Evolutionary conservation across 1,139 yeast species (phyloP).

Genomic region (Zygosaccharomyces pseudobailii): DNA sequence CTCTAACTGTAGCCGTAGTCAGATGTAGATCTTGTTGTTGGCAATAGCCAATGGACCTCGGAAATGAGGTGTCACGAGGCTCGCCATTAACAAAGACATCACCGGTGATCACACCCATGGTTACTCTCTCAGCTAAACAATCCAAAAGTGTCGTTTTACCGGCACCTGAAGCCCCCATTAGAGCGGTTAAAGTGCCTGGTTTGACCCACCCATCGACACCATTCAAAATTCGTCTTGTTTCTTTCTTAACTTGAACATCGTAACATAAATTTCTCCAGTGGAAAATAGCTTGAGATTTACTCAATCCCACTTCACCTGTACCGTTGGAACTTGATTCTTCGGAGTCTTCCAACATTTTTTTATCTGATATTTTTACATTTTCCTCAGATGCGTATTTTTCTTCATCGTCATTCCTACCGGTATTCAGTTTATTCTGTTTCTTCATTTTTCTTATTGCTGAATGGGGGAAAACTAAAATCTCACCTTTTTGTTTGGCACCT

Average conservation of each 20-base stretch:
- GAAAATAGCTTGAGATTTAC: slow-evolving; percentile 36
- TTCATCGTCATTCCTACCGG: slow-evolving; percentile 22
- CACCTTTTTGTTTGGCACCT: slow-evolving; percentile 71
- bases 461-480: slow-evolving; percentile 55
- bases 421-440: slow-evolving; percentile 24
- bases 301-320: slow-evolving; percentile 8
- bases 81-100: slow-evolving; percentile 60
- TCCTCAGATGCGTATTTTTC: slow-evolving; percentile 1
- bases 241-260: slow-evolving; percentile 47
- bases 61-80: slow-evolving; percentile 57
- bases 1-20: slow-evolving; percentile 61
- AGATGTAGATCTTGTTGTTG: slow-evolving; percentile 70
- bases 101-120: slow-evolving; percentile 65
- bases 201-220: slow-evolving; percentile 68
- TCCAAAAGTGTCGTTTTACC: slow-evolving; percentile 67
- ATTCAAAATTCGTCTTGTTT: slow-evolving; percentile 50
- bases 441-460: slow-evolving; percentile 36
- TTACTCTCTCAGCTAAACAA: slow-evolving; percentile 61
- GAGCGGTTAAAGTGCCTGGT: slow-evolving; percentile 59
- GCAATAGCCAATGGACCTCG: slow-evolving; percentile 65
- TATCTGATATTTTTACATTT: slow-evolving; percentile 9
- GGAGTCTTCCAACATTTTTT: slow-evolving; percentile 10
- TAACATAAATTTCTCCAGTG: slow-evolving; percentile 52
- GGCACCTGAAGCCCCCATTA: slow-evolving; percentile 76
- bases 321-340: slow-evolving; percentile 6